Percentiles rank a stretch among this genome's conserved stretches.
Conservation (phyloP, 2,329 filamentous ascomycete species). For the Diaporthe citri region DNA sequence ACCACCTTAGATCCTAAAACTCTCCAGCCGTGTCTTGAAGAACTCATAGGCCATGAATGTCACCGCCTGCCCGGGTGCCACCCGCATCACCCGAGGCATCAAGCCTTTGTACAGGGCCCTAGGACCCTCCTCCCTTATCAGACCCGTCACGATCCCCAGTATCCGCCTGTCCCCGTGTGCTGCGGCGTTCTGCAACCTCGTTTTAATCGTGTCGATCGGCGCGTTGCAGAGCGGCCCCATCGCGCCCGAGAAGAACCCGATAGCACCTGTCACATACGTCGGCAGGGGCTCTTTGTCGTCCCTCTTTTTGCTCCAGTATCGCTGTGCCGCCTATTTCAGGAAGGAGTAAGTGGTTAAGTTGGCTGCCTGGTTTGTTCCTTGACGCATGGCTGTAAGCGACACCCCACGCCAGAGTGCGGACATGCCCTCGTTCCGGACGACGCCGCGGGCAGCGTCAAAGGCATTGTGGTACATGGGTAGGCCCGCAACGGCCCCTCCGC, state of each 20-base stretch:
- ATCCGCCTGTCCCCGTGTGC: neutral
- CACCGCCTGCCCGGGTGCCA: conserved; percentile 67
- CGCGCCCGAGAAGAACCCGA: neutral
- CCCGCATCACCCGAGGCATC: conserved; percentile 88
- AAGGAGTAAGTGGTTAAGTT: conserved; percentile 7
- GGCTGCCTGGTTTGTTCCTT: neutral
- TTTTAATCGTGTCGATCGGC: neutral
- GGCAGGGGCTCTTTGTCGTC: neutral
- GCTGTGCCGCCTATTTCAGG: neutral
- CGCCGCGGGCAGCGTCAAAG: neutral
- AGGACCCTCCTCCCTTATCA: conserved; percentile 82
- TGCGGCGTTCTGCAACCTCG: neutral
- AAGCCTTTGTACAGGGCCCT: conserved; percentile 98
- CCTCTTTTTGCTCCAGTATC: neutral
- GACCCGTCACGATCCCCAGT: neutral
- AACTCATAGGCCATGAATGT: conserved; percentile 9
- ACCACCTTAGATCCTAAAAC: neutral
- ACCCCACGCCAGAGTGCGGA: neutral
- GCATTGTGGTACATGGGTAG: neutral
- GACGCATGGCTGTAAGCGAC: neutral
- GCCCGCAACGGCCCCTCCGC: neutral
- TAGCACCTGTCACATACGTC: neutral
- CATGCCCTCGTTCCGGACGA: neutral
- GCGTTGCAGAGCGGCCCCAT: conserved; percentile 10
- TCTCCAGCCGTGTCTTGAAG: neutral